phyloP scores from a whole-genome alignment of 768 basidiomycete species.

The Tulasnella sp. region DNA sequence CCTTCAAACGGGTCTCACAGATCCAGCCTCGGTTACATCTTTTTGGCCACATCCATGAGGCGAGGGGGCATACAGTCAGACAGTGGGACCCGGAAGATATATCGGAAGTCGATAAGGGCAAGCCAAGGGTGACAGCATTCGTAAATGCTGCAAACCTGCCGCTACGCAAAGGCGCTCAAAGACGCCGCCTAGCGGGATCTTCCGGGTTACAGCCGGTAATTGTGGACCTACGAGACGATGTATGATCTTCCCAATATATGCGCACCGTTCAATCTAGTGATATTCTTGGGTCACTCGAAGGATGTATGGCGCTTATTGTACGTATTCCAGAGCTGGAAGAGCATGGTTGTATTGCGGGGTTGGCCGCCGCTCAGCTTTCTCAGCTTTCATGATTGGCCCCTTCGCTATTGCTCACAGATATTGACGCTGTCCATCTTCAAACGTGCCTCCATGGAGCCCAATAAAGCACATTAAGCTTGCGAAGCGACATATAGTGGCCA shows the following conservation, averaged over 20 bases:
- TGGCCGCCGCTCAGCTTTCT: no score
- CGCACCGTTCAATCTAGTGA: neutral
- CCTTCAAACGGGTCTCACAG: neutral
- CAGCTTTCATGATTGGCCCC: no score
- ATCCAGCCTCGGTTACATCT: conserved; percentile 11
- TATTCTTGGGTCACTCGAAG: no score
- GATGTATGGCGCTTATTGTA: no score
- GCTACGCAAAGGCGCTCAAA: neutral
- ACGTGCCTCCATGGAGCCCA: no score
- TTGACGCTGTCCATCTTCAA: no score
- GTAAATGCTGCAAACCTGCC: conserved; percentile 14
- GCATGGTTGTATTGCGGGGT: no score
- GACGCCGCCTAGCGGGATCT: neutral
- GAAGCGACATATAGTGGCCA: no score
- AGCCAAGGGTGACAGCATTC: neutral
- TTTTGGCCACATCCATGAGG: conserved; percentile 17
- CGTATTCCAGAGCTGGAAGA: no score
- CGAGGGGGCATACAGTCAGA: neutral
- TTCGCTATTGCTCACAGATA: no score
- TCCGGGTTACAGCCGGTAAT: conserved; percentile 6
- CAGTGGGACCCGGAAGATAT: neutral
- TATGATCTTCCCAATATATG: neutral
- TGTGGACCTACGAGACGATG: conserved; percentile 9
- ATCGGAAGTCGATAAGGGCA: neutral
- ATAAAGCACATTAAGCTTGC: no score